Evolutionary conservation across 352 stramenopile genomes (phyloP).

Genomic region (Phytophthora foliorum): DNA sequence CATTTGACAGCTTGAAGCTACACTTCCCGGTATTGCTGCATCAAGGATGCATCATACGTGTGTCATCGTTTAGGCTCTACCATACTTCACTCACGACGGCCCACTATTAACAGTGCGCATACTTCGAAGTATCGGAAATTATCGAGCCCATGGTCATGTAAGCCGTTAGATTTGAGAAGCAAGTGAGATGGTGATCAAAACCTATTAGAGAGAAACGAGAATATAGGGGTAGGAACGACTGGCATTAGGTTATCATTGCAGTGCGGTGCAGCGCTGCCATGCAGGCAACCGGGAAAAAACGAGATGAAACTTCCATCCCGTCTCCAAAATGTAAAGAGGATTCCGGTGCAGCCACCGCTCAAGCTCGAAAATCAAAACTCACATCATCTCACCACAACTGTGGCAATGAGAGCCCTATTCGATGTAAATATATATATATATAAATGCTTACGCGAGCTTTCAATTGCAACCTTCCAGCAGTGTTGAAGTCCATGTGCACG

Average conservation of each 20-base stretch:
- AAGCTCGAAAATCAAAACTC: background rate
- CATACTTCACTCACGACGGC: too few relatives aligned
- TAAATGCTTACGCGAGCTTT: background rate
- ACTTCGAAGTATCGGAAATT: too few relatives aligned
- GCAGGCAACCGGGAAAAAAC: background rate
- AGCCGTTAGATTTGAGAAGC: too few relatives aligned
- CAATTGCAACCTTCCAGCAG: background rate
- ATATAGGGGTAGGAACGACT: slow-evolving; percentile 4
- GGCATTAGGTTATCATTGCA: slow-evolving; percentile 1
- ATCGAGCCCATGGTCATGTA: too few relatives aligned
- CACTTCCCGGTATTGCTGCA: too few relatives aligned
- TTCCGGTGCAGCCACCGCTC: background rate
- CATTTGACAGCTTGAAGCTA: too few relatives aligned
- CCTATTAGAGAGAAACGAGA: slow-evolving; percentile 1
- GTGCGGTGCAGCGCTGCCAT: background rate
- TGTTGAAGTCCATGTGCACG: background rate
- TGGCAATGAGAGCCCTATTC: too few relatives aligned
- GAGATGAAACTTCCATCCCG: background rate
- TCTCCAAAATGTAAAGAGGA: background rate
- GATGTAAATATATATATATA: too few relatives aligned
- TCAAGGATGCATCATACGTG: too few relatives aligned
- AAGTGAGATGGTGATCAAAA: slow-evolving; percentile 4
- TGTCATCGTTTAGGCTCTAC: too few relatives aligned
- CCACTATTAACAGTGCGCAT: too few relatives aligned
- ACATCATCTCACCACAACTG: too few relatives aligned